Evolutionary conservation across 257 asterid species (phyloP).

Genomic region (Nicotiana otophora): DNA sequence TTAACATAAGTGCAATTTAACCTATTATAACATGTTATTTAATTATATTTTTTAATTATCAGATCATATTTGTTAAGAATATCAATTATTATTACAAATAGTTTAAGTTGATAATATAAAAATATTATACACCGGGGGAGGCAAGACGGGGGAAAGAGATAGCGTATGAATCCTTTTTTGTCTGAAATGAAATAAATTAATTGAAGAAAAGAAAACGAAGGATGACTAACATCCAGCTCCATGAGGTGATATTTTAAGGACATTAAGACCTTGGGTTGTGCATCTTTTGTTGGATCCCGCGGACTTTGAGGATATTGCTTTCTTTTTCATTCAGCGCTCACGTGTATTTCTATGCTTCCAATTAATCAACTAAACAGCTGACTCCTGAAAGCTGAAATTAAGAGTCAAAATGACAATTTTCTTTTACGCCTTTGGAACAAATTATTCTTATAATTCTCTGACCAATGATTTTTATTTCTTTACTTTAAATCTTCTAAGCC

Average conservation of each 20-base stretch:
- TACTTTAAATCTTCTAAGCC: background rate
- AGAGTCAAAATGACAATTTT: background rate
- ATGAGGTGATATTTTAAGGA: conserved; percentile 7
- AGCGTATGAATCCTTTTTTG: conserved; percentile 44
- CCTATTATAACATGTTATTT: no score
- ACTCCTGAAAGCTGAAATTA: background rate
- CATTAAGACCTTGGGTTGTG: conserved; percentile 36
- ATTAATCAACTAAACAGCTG: background rate
- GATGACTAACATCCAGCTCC: background rate
- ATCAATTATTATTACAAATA: no score
- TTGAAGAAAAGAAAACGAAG: conserved; percentile 11
- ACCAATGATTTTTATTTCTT: background rate
- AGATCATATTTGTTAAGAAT: no score
- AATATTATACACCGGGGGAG: background rate
- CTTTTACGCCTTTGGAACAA: background rate
- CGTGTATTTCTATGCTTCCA: conserved; percentile 9
- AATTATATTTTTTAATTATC: no score
- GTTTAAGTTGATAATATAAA: no score
- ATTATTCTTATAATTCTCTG: background rate
- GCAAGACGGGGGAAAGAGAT: conserved; percentile 1
- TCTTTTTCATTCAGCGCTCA: conserved; percentile 9
- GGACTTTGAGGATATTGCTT: conserved; percentile 55
- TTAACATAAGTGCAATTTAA: no score
- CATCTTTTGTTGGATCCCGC: conserved; percentile 43
- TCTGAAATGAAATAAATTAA: conserved; percentile 2